These are phyloP conservation scores for Pseudisothecium myosuroides DNA, from an alignment of 225 moss, liverwort and hornwort species.

Conservation along the genomic window DNA sequence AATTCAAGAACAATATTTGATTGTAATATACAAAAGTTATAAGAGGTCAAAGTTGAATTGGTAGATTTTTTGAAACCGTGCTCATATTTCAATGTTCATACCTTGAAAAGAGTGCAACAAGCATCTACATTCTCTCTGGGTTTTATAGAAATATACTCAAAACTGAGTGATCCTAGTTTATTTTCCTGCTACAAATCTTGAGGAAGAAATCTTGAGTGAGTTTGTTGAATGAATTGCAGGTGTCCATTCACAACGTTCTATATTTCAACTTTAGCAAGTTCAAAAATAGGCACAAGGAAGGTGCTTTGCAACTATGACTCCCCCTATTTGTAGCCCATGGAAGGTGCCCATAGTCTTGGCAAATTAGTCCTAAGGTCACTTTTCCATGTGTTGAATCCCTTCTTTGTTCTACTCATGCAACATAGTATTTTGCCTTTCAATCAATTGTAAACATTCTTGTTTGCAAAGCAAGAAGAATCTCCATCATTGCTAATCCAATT, in stretches of 20 bases:
- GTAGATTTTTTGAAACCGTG: too few species aligned
- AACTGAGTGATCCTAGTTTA: rapidly evolving
- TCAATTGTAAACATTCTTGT: not conserved
- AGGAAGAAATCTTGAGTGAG: rapidly evolving
- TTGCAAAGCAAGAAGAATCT: not conserved
- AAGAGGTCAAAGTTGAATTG: too few species aligned
- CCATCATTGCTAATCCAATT: not conserved
- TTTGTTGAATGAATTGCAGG: rapidly evolving
- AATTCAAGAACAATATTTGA: too few species aligned
- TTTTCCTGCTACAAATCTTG: rapidly evolving
- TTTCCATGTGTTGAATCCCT: not conserved
- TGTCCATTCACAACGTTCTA: rapidly evolving
- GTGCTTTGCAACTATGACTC: rapidly evolving
- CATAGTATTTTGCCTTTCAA: not conserved
- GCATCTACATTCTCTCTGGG: too few species aligned
- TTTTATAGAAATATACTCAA: not conserved
- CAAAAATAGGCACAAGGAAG: rapidly evolving
- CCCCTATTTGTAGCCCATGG: rapidly evolving
- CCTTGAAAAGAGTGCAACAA: too few species aligned
- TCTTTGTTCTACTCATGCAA: not conserved
- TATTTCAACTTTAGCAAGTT: not conserved
- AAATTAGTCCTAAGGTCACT: rapidly evolving
- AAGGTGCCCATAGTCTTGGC: not conserved
- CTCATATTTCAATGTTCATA: too few species aligned
- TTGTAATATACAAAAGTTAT: too few species aligned